Base-by-base conservation (phyloP, 306 rosid species). In the Mimosa pudica region DNA sequence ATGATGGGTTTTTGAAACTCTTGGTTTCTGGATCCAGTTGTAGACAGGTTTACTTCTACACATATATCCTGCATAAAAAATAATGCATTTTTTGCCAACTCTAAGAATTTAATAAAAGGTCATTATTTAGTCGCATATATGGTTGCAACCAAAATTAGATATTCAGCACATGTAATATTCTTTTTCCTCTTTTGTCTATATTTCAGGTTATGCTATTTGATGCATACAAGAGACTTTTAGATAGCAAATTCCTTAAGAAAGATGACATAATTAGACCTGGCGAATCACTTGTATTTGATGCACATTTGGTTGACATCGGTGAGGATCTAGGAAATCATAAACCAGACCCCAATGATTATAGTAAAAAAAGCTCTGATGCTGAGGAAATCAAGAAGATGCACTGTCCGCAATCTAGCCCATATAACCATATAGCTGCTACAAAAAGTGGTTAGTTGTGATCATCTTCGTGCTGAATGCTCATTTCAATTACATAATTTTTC, bases 291-390 rank as follows among this genome's bases (percentile, higher is more conserved):
- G 47, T 85, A 71, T 92, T 91, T 70, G 90, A 88, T 81, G 83
- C 87, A 71, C 86, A 94, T 82, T 83, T 91, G 87, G 87, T 94
- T 80, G 93, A 91, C 69, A 81, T 92, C 73, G 92, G 91, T 65
- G 93, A 92, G 82, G 45, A 32, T 79, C 88, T 83, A 66, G 88
- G 71, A 57, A 88, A 86, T 80, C 77, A 77, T 68, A 82, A 76
- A 78, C 88, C 88, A 33, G 84, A 78, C 79, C 72, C 82, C 74
- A 84, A 71, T 84, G 81, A 30, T 76, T 81, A 12, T 58, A 78
- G 83, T 62, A 77, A 64, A 73, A 81, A 68, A 75, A 78, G 65
- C 60, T 73, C 60, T 60, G 69, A 64, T 73, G 35, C 60, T 33
- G 72, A 79, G 80, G 82, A 81, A 79, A 74, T 72, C 30, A 69